Evolutionary conservation across 371 early-diverging fungal genomes (phyloP).

Genomic region (Actinomortierella wolfii): DNA sequence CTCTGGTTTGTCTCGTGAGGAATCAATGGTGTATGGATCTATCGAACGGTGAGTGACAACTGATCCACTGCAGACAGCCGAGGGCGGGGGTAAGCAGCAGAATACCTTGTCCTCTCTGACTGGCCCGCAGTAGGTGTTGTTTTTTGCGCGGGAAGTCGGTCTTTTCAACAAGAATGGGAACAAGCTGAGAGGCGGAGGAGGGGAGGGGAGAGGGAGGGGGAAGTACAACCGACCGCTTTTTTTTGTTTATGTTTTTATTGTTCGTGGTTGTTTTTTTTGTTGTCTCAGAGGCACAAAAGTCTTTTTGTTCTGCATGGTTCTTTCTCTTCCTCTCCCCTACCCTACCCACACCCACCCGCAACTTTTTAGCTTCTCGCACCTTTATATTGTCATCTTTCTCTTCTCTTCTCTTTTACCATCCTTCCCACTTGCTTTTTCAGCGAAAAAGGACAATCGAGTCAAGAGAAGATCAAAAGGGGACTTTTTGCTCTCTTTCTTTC

Average conservation of each 20-base stretch:
- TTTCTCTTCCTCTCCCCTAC: not conserved
- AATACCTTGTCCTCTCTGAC: too few relatives aligned
- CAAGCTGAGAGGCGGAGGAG: not conserved
- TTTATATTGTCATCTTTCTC: not conserved
- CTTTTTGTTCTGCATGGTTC: not conserved
- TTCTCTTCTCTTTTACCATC: not conserved
- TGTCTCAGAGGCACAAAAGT: too few relatives aligned
- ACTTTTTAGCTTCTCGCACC: too few relatives aligned
- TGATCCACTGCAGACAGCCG: not conserved
- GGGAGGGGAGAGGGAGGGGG: not conserved
- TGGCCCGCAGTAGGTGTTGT: too few relatives aligned
- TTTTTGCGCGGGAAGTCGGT: not conserved
- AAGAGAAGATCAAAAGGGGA: not conserved
- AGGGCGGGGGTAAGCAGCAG: not conserved
- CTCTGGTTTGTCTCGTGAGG: slow-evolving; percentile 1
- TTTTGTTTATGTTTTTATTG: too few relatives aligned
- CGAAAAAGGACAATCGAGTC: not conserved
- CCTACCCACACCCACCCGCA: too few relatives aligned
- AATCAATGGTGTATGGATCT: slow-evolving; percentile 1
- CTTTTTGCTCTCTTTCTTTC: slow-evolving; percentile 1
- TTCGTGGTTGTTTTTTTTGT: too few relatives aligned
- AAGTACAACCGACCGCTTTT: not conserved
- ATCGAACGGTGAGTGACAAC: slow-evolving; percentile 9
- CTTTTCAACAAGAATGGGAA: too few relatives aligned
- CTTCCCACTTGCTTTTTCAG: not conserved